Evolutionary conservation across 495 filamentous ascomycete species (phyloP), one percentile per base, ranked within the genome.

Genomic region (Parathielavia hyrcaniae): DNA sequence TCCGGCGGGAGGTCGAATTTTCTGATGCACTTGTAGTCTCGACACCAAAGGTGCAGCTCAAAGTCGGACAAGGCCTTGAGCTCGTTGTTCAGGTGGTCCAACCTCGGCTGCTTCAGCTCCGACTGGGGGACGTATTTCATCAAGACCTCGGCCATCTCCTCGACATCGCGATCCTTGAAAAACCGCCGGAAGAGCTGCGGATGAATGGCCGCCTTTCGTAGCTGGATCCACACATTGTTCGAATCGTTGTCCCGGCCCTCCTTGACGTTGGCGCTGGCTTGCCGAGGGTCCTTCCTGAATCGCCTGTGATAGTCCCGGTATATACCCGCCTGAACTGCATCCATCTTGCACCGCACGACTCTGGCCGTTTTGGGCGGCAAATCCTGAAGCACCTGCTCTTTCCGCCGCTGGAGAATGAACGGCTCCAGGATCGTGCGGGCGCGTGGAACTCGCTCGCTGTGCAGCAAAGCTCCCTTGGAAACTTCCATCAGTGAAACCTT

Each of bases 391-490:
- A 97, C 95, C 62, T 97, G 91, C 45, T 89, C 85, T 73, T 98
- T 98, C 74, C 93, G 91, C 6, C 93, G 81, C 39, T 95, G 90
- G 0, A 98, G 75, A 23, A 98, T 88, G 67, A 97, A 98, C 0
- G 93, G 93, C 38, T 92, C 88, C 69, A 98, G 84, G 79, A 98
- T 97, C 0, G 90, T 88, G 45, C 89, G 86, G 0, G 93, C 93
- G 35, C 90, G 80, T 20, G 81, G 79, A 49, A 97, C 93, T 5
- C 93, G 85, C 68, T 96, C 89, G 7, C 81, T 82, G 0, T 91
- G 93, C 3, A 97, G 74, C 5, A 97, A 76, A 7, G 90, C 85
- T 3, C 84, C 84, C 55, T 87, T 83, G 53, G 87, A 82, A 5
- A 82, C 74, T 43, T 90, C 88, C 11, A 81, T 86, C 19, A 84